Evolutionary conservation across 768 basidiomycete species (phyloP).

Genomic region (Rhodotorula diobovata): DNA sequence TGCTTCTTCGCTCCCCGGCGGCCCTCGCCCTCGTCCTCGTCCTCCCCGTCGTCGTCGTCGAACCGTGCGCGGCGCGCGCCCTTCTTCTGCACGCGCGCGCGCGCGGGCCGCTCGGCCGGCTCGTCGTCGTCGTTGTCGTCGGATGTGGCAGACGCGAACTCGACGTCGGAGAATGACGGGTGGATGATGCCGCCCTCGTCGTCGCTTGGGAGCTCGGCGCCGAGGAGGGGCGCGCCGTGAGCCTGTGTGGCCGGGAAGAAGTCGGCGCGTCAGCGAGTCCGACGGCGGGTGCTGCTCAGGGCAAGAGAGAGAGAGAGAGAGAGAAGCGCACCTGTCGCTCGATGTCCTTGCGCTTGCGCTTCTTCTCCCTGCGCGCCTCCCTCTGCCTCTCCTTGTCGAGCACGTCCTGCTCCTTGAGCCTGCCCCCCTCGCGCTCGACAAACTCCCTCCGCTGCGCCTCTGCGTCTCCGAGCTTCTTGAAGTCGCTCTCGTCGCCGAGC

Average conservation of each 20-base stretch:
- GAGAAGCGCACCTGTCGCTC: conserved; percentile 53
- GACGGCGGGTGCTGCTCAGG: neutral
- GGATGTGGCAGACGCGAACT: conserved; percentile 52
- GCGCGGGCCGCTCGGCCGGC: conserved; percentile 1
- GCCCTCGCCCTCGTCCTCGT: neutral
- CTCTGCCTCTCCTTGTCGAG: conserved; percentile 74
- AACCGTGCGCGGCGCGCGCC: neutral
- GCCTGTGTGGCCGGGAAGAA: conserved; percentile 7
- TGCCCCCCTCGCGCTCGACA: conserved; percentile 66
- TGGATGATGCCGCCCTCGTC: conserved; percentile 40
- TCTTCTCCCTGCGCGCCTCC: conserved; percentile 86
- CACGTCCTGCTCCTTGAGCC: conserved; percentile 66
- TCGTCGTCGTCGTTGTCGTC: conserved; percentile 60
- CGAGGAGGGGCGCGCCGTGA: conserved; percentile 40
- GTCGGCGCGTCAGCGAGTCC: neutral
- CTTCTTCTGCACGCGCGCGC: conserved; percentile 4
- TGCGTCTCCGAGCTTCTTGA: conserved; percentile 59
- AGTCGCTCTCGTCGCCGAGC: conserved; percentile 67
- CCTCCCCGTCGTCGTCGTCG: conserved; percentile 1
- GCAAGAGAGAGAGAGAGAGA: neutral
- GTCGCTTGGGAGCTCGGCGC: conserved; percentile 45
- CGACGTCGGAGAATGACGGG: conserved; percentile 26
- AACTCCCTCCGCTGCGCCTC: conserved; percentile 65
- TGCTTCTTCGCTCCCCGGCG: conserved; percentile 1
- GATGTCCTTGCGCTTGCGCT: conserved; percentile 76